phyloP scores from a whole-genome alignment of 192 early-diverging fungal genomes.

The Rhizophagus clarus region DNA sequence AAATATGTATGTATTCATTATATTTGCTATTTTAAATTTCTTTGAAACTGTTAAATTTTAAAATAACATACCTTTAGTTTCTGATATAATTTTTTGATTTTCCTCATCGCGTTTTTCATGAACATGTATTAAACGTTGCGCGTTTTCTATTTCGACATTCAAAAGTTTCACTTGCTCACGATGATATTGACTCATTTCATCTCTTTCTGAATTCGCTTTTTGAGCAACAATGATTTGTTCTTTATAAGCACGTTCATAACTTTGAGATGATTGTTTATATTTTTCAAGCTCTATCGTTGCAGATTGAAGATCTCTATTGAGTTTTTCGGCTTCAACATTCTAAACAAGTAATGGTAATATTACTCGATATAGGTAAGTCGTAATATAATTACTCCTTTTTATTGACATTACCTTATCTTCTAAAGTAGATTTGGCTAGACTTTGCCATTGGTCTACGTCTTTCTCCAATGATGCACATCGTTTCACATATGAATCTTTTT shows the following conservation, averaged over 20 bases:
- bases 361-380: background rate
- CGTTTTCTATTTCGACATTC: background rate
- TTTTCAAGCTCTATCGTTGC: background rate
- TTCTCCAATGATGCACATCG: background rate
- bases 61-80: background rate
- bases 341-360: background rate
- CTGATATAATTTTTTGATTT: background rate
- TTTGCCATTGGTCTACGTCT: conserved; percentile 10
- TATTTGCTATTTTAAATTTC: background rate
- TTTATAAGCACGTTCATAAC: conserved; percentile 6
- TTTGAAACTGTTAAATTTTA: background rate
- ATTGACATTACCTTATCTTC: background rate
- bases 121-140: background rate
- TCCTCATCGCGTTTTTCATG: background rate
- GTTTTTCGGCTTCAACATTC: background rate
- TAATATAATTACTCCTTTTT: background rate
- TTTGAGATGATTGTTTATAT: background rate
- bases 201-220: background rate
- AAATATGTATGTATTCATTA: background rate
- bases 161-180: background rate
- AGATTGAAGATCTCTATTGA: background rate
- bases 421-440: background rate
- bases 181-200: background rate
- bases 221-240: background rate
- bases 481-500: background rate